These are phyloP conservation scores for Leccinum variabile DNA, from an alignment of 1,284 basidiomycete species.

Conservation along the genomic window DNA sequence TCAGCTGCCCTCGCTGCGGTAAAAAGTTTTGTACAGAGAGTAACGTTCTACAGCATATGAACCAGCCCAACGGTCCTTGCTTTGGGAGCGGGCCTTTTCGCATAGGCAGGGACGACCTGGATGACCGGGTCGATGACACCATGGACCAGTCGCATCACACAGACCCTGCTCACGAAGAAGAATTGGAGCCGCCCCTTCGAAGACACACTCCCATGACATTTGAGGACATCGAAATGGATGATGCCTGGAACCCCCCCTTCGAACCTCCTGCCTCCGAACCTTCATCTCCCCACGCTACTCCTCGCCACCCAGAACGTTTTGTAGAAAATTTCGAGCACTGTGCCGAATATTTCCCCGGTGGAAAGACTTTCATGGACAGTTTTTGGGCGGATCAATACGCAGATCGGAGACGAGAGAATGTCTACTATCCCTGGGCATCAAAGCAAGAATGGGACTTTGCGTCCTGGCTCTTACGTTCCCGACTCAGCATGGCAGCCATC, in stretches of 20 bases:
- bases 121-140: too few relatives aligned
- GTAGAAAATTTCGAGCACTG: neutral
- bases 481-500: slow-evolving; percentile 1
- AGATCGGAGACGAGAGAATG: neutral
- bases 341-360: neutral
- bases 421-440: neutral
- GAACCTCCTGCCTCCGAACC: neutral
- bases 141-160: too few relatives aligned
- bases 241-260: neutral
- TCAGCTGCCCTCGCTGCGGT: neutral
- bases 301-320: neutral
- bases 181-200: too few relatives aligned
- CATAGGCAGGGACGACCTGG: too few relatives aligned
- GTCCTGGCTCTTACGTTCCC: neutral
- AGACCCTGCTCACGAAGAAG: too few relatives aligned
- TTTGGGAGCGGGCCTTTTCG: neutral
- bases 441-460: neutral
- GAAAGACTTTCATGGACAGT: slow-evolving; percentile 1
- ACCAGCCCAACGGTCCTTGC: neutral
- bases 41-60: neutral
- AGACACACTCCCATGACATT: neutral
- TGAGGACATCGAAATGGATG: neutral
- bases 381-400: slow-evolving; percentile 3
- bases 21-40: neutral
- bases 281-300: neutral